Base-by-base conservation (phyloP, 352 stramenopile genomes). In the Phytophthora colocasiae region DNA sequence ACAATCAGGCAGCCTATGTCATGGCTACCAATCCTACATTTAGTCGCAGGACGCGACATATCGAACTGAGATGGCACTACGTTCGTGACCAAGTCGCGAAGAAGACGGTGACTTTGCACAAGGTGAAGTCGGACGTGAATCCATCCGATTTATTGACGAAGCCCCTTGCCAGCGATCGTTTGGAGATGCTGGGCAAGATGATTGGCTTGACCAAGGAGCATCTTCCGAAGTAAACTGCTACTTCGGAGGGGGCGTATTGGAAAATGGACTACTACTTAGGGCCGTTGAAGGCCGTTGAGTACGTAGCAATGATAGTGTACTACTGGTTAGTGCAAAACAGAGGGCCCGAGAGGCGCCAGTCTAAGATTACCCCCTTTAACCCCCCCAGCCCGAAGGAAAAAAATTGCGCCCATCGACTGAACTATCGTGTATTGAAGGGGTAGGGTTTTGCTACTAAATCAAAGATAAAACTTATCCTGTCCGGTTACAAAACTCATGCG, bases 1-100 rank as follows among this genome's bases (percentile, higher is more conserved):
- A 73, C 22, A 73, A 73, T 47, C 58, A 57, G 39, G 43, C 57
- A 32, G 65, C 65, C 2, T 41, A 38, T 24, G 50, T 62, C 1
- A 58, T 71, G 46, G 45, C 63, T 32, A 64, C 51, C 6, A 70
- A 64, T n/a, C 52, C 54, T 0, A 58, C 54, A 2, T 34, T 70
- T 19, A 65, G 32, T 19, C 34, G 44, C 12, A 12, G 54, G 9
- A 70, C 40, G 8, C 22, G 54, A 45, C 32, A 63, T 36, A 53
- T 65, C 31, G 44, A 70, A 29, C 38, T 65, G 3, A 15, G 62
- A 6, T 70, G 44, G 54, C 62, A 70, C 24, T 70, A 52, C 17
- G 46, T 64, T 12, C 39, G 47, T 15, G 63, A 66, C 17, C 63
- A 71, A 44, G 43, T 62, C 2, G 19, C 15, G 31, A 24, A 44